Evolutionary conservation across 1,284 basidiomycete species (phyloP).

Genomic region (Ustilago lituana): DNA sequence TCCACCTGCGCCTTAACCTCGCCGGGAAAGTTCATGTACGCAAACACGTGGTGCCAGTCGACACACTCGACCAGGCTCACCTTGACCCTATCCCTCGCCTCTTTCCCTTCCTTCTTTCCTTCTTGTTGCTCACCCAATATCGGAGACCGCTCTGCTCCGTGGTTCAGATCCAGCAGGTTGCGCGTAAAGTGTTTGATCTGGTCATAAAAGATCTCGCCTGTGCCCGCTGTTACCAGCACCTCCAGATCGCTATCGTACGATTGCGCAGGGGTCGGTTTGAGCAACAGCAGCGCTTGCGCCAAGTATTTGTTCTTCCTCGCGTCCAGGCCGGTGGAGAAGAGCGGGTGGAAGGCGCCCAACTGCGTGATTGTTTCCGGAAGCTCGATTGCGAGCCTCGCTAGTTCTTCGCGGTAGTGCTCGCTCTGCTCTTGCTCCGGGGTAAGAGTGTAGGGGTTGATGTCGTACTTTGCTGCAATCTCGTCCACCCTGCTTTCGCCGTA

Average conservation of each 20-base stretch:
- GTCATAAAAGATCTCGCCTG: constrained; percentile 27
- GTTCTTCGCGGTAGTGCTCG: not conserved
- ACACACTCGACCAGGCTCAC: constrained; percentile 27
- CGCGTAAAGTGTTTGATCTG: constrained; percentile 16
- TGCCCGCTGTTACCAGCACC: constrained; percentile 23
- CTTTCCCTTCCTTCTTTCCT: not conserved
- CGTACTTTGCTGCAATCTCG: constrained; percentile 6
- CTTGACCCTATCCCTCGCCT: constrained; percentile 7
- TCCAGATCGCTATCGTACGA: too few species aligned
- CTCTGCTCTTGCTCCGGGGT: not conserved
- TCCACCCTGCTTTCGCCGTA: not conserved
- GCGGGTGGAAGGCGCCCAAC: constrained; percentile 32
- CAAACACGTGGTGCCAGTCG: constrained; percentile 40
- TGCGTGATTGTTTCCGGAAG: constrained; percentile 14
- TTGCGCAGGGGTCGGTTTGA: not conserved
- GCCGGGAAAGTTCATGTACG: constrained; percentile 29
- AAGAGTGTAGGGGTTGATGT: constrained; percentile 6
- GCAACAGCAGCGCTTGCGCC: constrained; percentile 17
- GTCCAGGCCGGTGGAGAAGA: constrained; percentile 21
- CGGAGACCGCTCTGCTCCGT: too few species aligned
- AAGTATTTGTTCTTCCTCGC: constrained; percentile 17
- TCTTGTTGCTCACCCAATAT: too few species aligned
- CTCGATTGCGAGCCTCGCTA: constrained; percentile 14
- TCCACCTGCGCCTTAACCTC: constrained; percentile 29
- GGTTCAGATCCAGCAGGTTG: constrained; percentile 14